Evolutionary conservation across 495 filamentous ascomycete genomes (phyloP).

Genomic region (Lasiosphaeria ovina): DNA sequence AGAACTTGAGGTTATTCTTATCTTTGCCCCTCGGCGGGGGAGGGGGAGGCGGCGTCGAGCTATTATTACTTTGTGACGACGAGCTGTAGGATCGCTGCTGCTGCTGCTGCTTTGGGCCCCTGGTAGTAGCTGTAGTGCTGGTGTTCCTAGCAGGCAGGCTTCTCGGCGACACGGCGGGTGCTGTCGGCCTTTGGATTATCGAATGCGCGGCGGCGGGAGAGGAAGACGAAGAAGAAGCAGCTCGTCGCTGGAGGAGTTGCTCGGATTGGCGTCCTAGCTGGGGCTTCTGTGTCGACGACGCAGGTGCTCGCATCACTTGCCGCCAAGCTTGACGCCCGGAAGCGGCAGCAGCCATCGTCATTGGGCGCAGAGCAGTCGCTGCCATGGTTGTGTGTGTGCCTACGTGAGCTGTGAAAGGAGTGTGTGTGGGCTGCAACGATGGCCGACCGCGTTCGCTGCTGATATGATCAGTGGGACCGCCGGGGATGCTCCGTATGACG

Average conservation of each 20-base stretch:
- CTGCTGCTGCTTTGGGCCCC: not conserved
- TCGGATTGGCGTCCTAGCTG: constrained; percentile 5
- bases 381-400: constrained; percentile 1
- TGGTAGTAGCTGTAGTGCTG: too few relatives aligned
- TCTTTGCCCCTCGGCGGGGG: constrained; percentile 27
- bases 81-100: constrained; percentile 33
- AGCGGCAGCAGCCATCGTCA: constrained; percentile 26
- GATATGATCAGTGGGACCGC: not conserved
- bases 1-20: constrained; percentile 44
- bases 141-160: not conserved
- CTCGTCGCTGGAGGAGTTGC: constrained; percentile 13
- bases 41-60: constrained; percentile 17
- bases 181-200: not conserved
- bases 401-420: not conserved
- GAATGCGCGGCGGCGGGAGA: not conserved
- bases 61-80: constrained; percentile 7
- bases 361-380: not conserved
- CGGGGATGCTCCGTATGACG: not conserved
- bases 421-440: constrained; percentile 18
- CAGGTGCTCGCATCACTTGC: constrained; percentile 22
- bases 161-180: not conserved
- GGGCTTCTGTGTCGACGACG: not conserved
- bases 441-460: constrained; percentile 1
- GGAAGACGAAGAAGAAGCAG: not conserved
- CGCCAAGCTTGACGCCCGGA: constrained; percentile 31